Evolutionary conservation across 2,329 filamentous ascomycete species (phyloP).

Genomic region (Trichocomaceae sp.): DNA sequence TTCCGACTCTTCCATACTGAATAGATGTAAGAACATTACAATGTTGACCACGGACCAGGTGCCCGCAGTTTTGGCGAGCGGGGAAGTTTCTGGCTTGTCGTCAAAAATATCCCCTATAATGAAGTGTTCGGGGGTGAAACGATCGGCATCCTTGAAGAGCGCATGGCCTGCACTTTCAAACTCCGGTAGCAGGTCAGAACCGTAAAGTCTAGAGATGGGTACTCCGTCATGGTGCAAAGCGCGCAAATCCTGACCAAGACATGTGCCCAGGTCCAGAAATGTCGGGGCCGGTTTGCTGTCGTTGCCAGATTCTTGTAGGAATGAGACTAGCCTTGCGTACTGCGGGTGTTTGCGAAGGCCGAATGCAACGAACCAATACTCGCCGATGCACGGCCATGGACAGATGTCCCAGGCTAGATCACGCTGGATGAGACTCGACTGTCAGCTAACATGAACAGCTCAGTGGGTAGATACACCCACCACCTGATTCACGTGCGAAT

Average conservation of each 20-base stretch:
- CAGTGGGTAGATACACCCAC: background rate
- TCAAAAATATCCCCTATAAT: constrained; percentile 7
- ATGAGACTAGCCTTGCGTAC: constrained; percentile 26
- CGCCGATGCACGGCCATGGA: constrained; percentile 36
- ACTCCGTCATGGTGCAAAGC: constrained; percentile 34
- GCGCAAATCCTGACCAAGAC: constrained; percentile 39
- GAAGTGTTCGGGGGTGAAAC: constrained; percentile 1
- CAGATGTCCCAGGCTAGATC: constrained; percentile 33
- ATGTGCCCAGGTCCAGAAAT: constrained; percentile 39
- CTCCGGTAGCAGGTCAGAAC: constrained; percentile 38
- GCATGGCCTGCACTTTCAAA: constrained; percentile 16
- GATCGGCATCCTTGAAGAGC: constrained; percentile 3
- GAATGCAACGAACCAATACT: constrained; percentile 36
- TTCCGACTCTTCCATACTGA: constrained; percentile 3
- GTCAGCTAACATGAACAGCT: no score
- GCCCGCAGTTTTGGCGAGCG: background rate
- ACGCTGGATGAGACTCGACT: constrained; percentile 14
- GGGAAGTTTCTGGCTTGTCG: background rate
- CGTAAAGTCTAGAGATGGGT: constrained; percentile 23
- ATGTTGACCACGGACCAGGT: constrained; percentile 5
- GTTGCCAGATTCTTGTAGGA: constrained; percentile 16
- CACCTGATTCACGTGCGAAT: background rate
- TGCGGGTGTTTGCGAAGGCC: constrained; percentile 26
- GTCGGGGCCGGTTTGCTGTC: background rate
- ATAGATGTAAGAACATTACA: constrained; percentile 5